phyloP scores from a whole-genome alignment of 208 protist species.

The Blechomonas ayalai region DNA sequence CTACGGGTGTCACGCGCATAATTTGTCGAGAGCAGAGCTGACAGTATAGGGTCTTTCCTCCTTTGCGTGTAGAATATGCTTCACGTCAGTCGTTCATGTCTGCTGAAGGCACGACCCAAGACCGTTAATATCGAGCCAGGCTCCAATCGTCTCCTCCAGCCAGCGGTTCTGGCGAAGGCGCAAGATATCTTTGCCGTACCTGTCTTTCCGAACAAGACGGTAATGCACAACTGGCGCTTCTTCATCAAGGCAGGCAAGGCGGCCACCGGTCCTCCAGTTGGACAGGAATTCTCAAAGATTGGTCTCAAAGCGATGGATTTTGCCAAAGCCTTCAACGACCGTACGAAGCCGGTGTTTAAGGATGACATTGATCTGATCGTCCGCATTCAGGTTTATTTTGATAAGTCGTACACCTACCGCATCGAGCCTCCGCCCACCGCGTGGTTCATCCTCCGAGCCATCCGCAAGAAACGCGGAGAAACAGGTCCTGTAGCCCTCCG shows the following conservation, averaged over 20 bases:
- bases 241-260: constrained; percentile 86
- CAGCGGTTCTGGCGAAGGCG: constrained; percentile 40
- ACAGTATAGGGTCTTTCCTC: no score
- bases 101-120: constrained; percentile 67
- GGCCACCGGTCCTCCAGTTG: constrained; percentile 79
- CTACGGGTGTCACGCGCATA: no score
- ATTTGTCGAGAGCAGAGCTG: no score
- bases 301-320: constrained; percentile 90
- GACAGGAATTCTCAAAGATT: constrained; percentile 87
- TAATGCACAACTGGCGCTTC: constrained; percentile 89
- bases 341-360: constrained; percentile 83
- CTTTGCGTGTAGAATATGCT: no score
- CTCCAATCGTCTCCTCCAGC: constrained; percentile 54
- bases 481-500: constrained; percentile 49
- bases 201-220: constrained; percentile 67
- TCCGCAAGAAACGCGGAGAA: constrained; percentile 79
- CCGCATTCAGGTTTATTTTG: constrained; percentile 89
- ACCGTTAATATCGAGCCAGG: constrained; percentile 66
- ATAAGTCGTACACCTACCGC: constrained; percentile 83
- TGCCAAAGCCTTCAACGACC: constrained; percentile 85
- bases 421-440: constrained; percentile 84
- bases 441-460: constrained; percentile 75
- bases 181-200: constrained; percentile 73
- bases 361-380: constrained; percentile 85
- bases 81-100: constrained; percentile 10